Evolutionary conservation across 2,329 filamentous ascomycete species (phyloP), one percentile per base, ranked within the genome.

Genomic region (Trichoderma oligosporum): DNA sequence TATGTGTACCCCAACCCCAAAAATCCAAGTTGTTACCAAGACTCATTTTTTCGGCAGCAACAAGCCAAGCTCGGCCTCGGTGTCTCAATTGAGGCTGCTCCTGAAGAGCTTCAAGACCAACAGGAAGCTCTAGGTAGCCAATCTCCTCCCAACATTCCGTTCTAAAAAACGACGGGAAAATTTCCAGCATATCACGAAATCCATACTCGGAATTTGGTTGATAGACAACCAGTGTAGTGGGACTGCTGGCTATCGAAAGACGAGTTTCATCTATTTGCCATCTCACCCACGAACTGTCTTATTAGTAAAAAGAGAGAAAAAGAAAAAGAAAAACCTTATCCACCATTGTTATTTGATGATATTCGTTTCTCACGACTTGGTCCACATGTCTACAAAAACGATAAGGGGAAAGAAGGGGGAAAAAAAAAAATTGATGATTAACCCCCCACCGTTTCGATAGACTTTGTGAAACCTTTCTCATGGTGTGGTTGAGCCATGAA

Each of bases 51-150:
- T 42, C 22, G 56, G 52, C 66, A 99, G 94, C 91, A 94, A 86
- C 83, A 88, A 78, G 90, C 93, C 66, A 97, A 97, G 82, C 84
- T 97, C 66, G 94, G 94, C 65, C 82, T 99, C 63, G 91, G 91
- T 61, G 90, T 99, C 66, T 96, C 92, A 46, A 90, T 96, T 65
- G 91, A 96, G 79, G 84, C 89, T 52, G 86, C 86, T 49, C 83
- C 86, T 56, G 91, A 96, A 73, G 91, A 95, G 72, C 78, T 96
- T 65, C 89, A 94, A 80, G 87, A 92, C 73, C 88, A 91, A 76
- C 88, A 91, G 73, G 87, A 91, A 72, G 71, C 74, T 60, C 67
- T 81, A 47, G 80, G 79, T 58, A 73, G 76, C 57, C 79, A 82
- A 65, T 63, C 68, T 49, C 69, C 72, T 49, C 73, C 80, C 62